phyloP scores from a whole-genome alignment of 106 monocot species.

The Amphibolis antarctica region DNA sequence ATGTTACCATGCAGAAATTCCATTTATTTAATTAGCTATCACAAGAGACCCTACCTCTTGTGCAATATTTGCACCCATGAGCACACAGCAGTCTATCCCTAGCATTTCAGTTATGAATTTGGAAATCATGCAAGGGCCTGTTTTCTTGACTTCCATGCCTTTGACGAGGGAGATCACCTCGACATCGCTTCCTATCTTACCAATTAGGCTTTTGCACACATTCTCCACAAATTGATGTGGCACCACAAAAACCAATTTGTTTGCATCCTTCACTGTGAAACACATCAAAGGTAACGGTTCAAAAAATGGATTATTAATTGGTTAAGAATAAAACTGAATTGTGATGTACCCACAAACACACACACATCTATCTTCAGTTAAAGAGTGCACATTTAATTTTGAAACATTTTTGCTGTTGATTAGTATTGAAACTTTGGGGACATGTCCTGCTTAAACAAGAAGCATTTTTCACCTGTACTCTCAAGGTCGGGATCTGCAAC shows the following conservation, averaged over 20 bases:
- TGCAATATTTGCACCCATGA: conserved; percentile 94
- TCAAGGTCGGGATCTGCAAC: conserved; percentile 78
- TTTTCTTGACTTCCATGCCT: conserved; percentile 88
- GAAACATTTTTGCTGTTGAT: too few species aligned
- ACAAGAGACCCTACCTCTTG: conserved; percentile 41
- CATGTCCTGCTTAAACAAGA: neutral
- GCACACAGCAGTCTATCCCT: conserved; percentile 73
- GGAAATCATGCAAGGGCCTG: conserved; percentile 88
- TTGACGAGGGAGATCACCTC: conserved; percentile 90
- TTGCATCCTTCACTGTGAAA: conserved; percentile 66
- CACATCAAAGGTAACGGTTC: neutral
- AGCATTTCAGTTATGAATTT: conserved; percentile 66
- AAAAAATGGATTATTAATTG: neutral
- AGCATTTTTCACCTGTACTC: conserved; percentile 38
- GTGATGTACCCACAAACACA: too few species aligned
- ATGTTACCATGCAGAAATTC: too few species aligned
- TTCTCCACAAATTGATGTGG: conserved; percentile 79
- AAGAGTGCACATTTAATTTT: too few species aligned
- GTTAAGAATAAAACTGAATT: too few species aligned
- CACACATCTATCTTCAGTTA: too few species aligned
- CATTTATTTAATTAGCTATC: too few species aligned
- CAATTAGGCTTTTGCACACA: conserved; percentile 59
- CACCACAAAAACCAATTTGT: conserved; percentile 81
- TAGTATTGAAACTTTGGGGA: neutral
- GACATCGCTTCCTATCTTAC: conserved; percentile 44